phyloP scores from a whole-genome alignment of 306 rosid genomes.

The Cucurbita moschata region DNA sequence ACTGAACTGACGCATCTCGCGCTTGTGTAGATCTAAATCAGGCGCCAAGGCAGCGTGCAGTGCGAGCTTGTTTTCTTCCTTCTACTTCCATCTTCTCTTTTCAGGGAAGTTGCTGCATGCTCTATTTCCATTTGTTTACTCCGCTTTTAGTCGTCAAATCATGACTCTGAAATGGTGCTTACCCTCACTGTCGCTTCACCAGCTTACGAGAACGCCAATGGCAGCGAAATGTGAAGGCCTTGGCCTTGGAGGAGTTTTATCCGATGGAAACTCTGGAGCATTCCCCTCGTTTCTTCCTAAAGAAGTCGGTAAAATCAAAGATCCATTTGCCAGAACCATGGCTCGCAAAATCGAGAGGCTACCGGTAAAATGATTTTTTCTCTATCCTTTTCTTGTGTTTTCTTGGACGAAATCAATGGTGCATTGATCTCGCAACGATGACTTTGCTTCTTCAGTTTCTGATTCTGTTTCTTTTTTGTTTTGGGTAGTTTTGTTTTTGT shows the following conservation, averaged over 20 bases:
- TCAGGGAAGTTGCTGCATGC: not conserved
- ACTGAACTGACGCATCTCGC: too few species aligned
- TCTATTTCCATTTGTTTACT: not conserved
- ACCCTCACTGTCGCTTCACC: not conserved
- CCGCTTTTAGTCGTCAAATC: not conserved
- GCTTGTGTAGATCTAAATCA: too few species aligned
- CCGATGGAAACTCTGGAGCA: not conserved
- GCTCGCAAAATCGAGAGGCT: constrained; percentile 66
- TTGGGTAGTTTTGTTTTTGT: not conserved
- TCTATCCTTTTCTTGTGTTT: not conserved
- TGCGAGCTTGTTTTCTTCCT: not conserved
- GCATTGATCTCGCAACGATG: not conserved
- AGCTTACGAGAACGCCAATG: not conserved
- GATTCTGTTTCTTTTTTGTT: not conserved
- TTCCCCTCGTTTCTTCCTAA: constrained; percentile 74
- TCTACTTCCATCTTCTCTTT: not conserved
- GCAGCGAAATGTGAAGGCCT: constrained; percentile 11
- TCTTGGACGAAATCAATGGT: not conserved
- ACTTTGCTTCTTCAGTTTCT: not conserved
- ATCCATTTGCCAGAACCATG: constrained; percentile 50
- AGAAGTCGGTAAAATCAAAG: constrained; percentile 42
- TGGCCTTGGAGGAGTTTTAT: not conserved
- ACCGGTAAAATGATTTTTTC: constrained; percentile 26
- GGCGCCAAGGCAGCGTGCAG: too few species aligned
- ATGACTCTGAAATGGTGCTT: not conserved